These are phyloP conservation scores for Tritrichomonas foetus DNA, from an alignment of 208 protist genomes.

Conservation along the genomic window DNA sequence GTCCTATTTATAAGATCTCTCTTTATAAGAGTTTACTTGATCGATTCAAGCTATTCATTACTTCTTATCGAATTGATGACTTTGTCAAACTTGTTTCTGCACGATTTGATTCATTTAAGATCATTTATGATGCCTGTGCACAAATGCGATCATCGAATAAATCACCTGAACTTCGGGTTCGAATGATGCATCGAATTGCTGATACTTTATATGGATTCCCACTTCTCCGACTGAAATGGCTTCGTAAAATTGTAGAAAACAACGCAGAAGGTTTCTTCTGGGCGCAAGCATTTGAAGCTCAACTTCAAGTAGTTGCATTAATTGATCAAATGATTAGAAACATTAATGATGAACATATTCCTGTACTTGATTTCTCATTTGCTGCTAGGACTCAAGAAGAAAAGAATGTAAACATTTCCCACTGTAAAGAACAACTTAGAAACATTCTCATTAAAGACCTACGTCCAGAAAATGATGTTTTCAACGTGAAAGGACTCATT, in stretches of 20 bases:
- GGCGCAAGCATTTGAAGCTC: not conserved
- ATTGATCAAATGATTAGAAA: not conserved
- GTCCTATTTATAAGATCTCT: not conserved
- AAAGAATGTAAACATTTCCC: not conserved
- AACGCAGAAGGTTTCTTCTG: not conserved
- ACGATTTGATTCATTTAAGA: no score
- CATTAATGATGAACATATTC: not conserved
- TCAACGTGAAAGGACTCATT: not conserved
- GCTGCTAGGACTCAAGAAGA: not conserved
- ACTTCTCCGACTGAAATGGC: not conserved
- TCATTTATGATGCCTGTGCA: not conserved
- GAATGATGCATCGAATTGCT: not conserved
- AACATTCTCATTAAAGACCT: not conserved
- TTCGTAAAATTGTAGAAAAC: not conserved
- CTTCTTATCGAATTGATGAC: not conserved
- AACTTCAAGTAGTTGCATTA: not conserved
- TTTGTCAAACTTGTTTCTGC: not conserved
- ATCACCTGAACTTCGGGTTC: not conserved
- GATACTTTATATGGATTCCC: not conserved
- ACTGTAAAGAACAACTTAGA: not conserved
- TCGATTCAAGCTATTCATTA: not conserved
- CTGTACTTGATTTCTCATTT: not conserved
- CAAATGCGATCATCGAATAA: not conserved
- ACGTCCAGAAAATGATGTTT: not conserved
- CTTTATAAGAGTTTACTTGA: not conserved